phyloP scores from a whole-genome alignment of 306 rosid genomes.

The Quillaja saponaria region DNA sequence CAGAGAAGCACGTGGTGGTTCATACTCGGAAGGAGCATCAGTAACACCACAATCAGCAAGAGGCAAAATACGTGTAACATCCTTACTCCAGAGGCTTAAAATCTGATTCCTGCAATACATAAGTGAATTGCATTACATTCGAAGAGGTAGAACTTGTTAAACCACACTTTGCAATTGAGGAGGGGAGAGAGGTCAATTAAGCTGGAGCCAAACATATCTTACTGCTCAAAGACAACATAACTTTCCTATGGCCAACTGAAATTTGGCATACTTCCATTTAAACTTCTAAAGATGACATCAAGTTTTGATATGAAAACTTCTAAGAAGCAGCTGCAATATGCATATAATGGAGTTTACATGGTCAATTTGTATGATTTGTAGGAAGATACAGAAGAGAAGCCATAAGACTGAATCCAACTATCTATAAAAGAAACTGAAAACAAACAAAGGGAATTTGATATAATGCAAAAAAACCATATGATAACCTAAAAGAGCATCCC shows the following conservation, averaged over 20 bases:
- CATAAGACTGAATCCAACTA: background rate
- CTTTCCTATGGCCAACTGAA: background rate
- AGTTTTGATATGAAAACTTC: slow-evolving; percentile 1
- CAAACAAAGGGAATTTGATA: slow-evolving; percentile 2
- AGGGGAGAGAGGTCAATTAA: slow-evolving; percentile 2
- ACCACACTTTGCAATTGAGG: slow-evolving; percentile 13
- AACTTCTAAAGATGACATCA: background rate
- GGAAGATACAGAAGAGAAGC: slow-evolving; percentile 2
- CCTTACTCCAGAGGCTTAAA: slow-evolving; percentile 84
- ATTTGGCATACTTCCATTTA: slow-evolving; percentile 13
- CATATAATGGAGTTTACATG: slow-evolving; percentile 8
- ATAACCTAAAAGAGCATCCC: background rate
- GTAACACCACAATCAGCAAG: slow-evolving; percentile 87
- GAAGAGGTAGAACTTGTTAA: slow-evolving; percentile 26
- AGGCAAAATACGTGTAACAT: slow-evolving; percentile 86
- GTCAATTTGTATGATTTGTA: slow-evolving; percentile 4
- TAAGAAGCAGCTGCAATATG: slow-evolving; percentile 18
- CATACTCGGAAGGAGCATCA: slow-evolving; percentile 50
- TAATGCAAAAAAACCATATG: slow-evolving; percentile 16
- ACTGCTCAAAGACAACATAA: slow-evolving; percentile 11
- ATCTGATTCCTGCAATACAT: slow-evolving; percentile 80
- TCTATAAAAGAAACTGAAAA: background rate
- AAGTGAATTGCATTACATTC: slow-evolving; percentile 22
- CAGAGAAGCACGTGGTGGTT: slow-evolving; percentile 60
- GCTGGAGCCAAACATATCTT: background rate